Base-by-base conservation (phyloP, 2,329 filamentous ascomycete species). In the Talaromyces rugulosus region DNA sequence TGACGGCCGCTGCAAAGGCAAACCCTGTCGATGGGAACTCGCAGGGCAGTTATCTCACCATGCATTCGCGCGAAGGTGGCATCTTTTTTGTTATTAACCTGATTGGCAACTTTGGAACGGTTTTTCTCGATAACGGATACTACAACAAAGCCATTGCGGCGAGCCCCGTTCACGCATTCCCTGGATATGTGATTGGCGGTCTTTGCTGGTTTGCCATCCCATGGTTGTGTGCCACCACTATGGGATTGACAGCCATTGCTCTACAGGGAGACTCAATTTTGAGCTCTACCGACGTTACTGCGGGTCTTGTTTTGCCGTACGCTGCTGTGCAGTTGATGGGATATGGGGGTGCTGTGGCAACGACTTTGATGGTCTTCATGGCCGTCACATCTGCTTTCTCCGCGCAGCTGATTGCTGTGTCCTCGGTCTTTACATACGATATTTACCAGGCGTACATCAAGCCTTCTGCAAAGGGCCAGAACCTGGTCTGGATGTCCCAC, bases 61-160 rank as follows among this genome's bases (percentile, higher is more conserved):
- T 96, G 92, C 81, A 84, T 62, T 92, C 89, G 1, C 85, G 84
- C 62, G 88, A 94, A 68, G 92, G 92, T 5, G 90, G 86, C 47
- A 90, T 95, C 61, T 96, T 96, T 81, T 96, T 96, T 75, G 87
- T 96, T 42, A 96, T 96, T 77, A 96, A 96, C 76, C 88, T 91
- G 55, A 89, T 93, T 40, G 91, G 91, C 47, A 93, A 93, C 76
- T 95, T 94, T 63, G 89, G 81, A 5, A 92, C 90, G 1, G 90
- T 96, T 4, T 96, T 96, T 79, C 82, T 92, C 52, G 92, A 96
- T 71, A 93, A 93, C 66, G 76, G 89, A 16, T 96, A 96, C 79
- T 96, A 92, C 78, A 95, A 96, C 82, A 96, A 96, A 76, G 92
- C 92, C 16, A 96, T 96, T 69, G 91, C 93, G 6, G 92, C 93